Percentiles rank a stretch among this genome's conserved stretches.
These are phyloP conservation scores for Haplosporangium sp. DNA, from an alignment of 371 early-diverging fungal species.

Conservation along the genomic window DNA sequence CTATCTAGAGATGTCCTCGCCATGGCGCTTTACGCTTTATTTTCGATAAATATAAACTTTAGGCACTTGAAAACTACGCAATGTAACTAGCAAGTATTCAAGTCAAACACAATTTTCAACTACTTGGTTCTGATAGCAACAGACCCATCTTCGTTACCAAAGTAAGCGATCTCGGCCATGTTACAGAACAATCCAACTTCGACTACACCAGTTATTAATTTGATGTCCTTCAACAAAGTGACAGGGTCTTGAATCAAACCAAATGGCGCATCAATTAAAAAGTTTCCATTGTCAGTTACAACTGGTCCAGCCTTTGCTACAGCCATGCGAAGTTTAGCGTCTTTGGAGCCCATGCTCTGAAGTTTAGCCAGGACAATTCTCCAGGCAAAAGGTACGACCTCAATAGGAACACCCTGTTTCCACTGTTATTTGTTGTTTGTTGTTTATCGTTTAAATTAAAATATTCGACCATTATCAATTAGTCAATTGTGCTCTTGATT, in stretches of 20 bases:
- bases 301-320: slow-evolving; percentile 93
- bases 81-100: too few relatives aligned
- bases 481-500: not conserved
- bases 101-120: not conserved
- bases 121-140: slow-evolving; percentile 53
- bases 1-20: too few relatives aligned
- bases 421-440: slow-evolving; percentile 15
- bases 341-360: slow-evolving; percentile 60
- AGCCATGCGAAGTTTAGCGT: slow-evolving; percentile 84
- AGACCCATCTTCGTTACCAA: slow-evolving; percentile 82
- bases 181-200: slow-evolving; percentile 93
- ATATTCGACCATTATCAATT: not conserved
- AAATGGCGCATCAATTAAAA: slow-evolving; percentile 89
- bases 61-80: too few relatives aligned
- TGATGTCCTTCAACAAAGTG: slow-evolving; percentile 69
- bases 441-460: too few relatives aligned
- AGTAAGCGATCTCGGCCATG: slow-evolving; percentile 87
- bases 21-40: too few relatives aligned
- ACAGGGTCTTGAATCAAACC: slow-evolving; percentile 75
- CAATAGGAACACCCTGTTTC: slow-evolving; percentile 86
- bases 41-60: too few relatives aligned
- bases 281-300: slow-evolving; percentile 95
- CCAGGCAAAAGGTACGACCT: slow-evolving; percentile 88
- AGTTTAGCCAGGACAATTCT: slow-evolving; percentile 60
- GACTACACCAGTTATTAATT: slow-evolving; percentile 84